Percentiles rank a stretch among this genome's conserved stretches.
Conservation (phyloP, 768 basidiomycete species). For the Epithele typhae region DNA sequence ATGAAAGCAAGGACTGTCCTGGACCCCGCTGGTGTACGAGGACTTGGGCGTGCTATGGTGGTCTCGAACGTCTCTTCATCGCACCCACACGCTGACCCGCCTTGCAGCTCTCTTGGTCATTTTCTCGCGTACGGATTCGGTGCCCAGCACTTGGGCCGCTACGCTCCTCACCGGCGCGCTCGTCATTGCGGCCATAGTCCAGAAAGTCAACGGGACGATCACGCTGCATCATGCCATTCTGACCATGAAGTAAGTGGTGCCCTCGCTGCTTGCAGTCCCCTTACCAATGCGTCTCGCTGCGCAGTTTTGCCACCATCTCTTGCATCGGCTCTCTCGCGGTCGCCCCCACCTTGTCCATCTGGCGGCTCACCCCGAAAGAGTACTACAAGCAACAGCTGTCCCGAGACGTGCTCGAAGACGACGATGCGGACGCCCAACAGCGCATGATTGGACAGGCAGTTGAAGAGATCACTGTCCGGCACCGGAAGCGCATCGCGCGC, state of each 20-base stretch:
- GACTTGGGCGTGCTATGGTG: neutral
- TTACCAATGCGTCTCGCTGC: neutral
- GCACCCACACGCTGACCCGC: too few relatives aligned
- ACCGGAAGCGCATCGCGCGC: conserved; percentile 12
- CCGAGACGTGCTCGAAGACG: conserved; percentile 7
- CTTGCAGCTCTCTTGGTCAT: conserved; percentile 20
- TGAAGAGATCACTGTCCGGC: conserved; percentile 2
- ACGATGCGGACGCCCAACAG: conserved; percentile 1
- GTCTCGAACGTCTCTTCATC: too few relatives aligned
- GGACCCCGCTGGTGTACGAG: neutral
- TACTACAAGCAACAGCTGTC: conserved; percentile 15
- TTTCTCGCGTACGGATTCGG: conserved; percentile 22
- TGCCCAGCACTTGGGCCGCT: conserved; percentile 24
- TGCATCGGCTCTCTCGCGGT: conserved; percentile 25
- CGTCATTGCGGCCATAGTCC: conserved; percentile 24
- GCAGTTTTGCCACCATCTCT: conserved; percentile 21
- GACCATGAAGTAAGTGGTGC: conserved; percentile 23
- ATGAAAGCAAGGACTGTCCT: neutral
- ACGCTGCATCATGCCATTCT: conserved; percentile 24
- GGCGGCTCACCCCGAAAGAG: conserved; percentile 17
- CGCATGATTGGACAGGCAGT: neutral
- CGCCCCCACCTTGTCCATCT: conserved; percentile 23
- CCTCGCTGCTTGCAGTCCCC: neutral
- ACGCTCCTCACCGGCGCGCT: conserved; percentile 23
- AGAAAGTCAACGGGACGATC: conserved; percentile 15